Conservation (phyloP, 345 rosid species). For the Balakata baccata region DNA sequence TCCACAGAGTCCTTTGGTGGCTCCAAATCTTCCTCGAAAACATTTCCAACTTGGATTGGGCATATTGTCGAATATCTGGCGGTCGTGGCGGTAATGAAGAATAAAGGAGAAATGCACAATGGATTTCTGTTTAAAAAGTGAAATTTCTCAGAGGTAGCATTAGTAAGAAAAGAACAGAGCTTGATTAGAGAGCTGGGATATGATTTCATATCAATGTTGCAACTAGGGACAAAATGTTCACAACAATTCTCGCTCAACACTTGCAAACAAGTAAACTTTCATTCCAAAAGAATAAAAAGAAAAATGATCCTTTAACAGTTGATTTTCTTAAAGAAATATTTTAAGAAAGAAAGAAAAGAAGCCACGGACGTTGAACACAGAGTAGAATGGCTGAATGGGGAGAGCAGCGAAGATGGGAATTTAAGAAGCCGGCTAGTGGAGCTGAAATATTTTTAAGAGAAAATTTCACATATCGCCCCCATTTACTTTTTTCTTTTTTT, state of each 20-base stretch:
- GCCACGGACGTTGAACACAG: too few relatives aligned
- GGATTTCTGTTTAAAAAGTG: neutral
- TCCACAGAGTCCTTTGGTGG: constrained; percentile 30
- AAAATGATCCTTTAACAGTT: too few relatives aligned
- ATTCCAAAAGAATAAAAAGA: neutral
- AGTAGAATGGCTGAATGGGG: too few relatives aligned
- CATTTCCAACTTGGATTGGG: constrained; percentile 29
- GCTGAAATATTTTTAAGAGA: too few relatives aligned
- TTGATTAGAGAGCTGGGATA: constrained; percentile 9
- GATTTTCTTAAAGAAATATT: too few relatives aligned
- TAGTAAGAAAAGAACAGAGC: neutral
- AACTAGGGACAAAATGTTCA: neutral
- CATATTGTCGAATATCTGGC: constrained; percentile 70
- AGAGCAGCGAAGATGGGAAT: too few relatives aligned
- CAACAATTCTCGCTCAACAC: neutral
- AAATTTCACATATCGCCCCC: too few relatives aligned
- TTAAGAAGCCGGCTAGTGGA: too few relatives aligned
- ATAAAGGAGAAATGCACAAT: too few relatives aligned
- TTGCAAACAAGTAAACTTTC: neutral
- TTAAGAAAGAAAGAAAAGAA: too few relatives aligned
- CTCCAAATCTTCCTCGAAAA: constrained; percentile 6
- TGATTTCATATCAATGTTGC: constrained; percentile 16
- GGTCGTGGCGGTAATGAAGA: neutral
- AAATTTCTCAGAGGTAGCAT: neutral
- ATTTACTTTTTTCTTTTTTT: too few relatives aligned